These are phyloP conservation scores for Tanacetum coccineum DNA, from an alignment of 129 eudicot species.

Conservation along the genomic window DNA sequence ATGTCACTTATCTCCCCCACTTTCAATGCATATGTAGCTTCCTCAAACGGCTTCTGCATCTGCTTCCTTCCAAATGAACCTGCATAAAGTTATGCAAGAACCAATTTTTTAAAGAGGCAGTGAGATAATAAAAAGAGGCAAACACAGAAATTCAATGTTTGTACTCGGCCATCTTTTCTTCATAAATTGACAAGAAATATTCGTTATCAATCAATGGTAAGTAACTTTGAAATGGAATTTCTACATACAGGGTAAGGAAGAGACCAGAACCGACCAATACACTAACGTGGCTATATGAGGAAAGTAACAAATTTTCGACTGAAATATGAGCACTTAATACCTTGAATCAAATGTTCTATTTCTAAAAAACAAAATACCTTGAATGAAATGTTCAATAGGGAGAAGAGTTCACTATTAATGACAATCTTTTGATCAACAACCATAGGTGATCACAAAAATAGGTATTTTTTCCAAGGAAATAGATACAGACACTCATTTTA, in stretches of 20 bases:
- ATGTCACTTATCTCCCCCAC: conserved; percentile 89
- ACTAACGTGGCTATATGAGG: too few species aligned
- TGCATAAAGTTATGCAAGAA: conserved; percentile 31
- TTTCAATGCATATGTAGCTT: conserved; percentile 74
- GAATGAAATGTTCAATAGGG: background rate
- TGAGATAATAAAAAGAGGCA: background rate
- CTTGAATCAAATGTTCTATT: background rate
- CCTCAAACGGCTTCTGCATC: conserved; percentile 97
- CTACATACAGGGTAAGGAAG: too few species aligned
- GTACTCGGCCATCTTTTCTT: conserved; percentile 1
- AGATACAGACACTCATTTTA: background rate
- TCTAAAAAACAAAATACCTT: too few species aligned
- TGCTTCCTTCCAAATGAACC: conserved; percentile 88
- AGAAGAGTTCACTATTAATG: background rate
- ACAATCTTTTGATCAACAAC: too few species aligned
- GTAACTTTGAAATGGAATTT: too few species aligned
- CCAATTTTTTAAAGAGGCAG: background rate
- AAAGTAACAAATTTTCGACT: too few species aligned
- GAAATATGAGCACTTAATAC: too few species aligned
- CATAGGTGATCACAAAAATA: background rate
- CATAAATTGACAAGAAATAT: background rate
- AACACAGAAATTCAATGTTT: background rate
- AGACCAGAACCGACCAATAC: too few species aligned
- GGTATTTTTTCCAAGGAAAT: background rate
- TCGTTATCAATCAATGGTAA: background rate